Evolutionary conservation across 768 basidiomycete genomes (phyloP), one percentile per base, ranked within the genome.

Genomic region (Hydnum rufescens): DNA sequence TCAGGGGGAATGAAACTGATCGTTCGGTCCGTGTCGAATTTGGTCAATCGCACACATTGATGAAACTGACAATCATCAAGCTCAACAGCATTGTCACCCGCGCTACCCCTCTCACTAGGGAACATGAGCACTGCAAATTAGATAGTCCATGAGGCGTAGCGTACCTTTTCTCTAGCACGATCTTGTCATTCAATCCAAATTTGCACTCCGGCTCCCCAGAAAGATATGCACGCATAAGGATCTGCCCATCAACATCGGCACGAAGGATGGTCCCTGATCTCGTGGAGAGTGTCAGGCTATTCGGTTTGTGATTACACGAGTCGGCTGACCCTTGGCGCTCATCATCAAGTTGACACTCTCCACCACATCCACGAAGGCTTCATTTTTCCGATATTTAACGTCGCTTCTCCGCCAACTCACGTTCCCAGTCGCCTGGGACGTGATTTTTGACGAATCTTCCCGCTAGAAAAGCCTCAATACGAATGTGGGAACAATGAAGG

Each of bases 301-400:
- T 22, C n/a, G 46, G 8, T 19, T 25, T 25, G 13, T 18, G 43
- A 34, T 18, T 16, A 13, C 26, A 47, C 25, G 44, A 16, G 44
- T 18, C 6, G 18, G 29, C 42, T 19, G 26, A 83, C 90, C 92
- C 70, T 93, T 96, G 2, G 90, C 84, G 63, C 88, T 93, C 92
- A 97, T 95, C 59, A 87, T 81, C 52, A 97, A 64, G 61, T 99
- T 97, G 56, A 99, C 86, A 2, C 75, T 86, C 69, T 99, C 95
- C 42, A 99, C 85, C 5, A 99, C 95, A 62, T 99, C 95, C n/a
- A 99, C 93, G 59, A 97, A 99, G 0, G 95, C 95, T 62, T 99
- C 95, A 58, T 99, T 99, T 74, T 97, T 99, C 71, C 95, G 84
- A 67, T 99, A 97, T 65, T 92, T 93, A 61, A 97, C 92, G 62